Evolutionary conservation across 2,329 filamentous ascomycete species (phyloP), one percentile per base, ranked within the genome.

Genomic region (Huntiella decipiens): DNA sequence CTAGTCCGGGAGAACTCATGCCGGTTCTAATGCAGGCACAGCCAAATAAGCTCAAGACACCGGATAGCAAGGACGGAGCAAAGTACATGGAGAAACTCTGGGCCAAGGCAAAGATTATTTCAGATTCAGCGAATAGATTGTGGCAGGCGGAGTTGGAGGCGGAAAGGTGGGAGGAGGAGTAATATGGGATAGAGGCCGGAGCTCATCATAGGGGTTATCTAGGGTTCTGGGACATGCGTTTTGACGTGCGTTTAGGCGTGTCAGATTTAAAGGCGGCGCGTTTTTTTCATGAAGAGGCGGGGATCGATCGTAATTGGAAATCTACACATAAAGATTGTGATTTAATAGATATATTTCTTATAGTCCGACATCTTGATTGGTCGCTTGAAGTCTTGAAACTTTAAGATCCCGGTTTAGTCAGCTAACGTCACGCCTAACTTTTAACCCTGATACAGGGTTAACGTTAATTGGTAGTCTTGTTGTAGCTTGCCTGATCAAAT

Each of bases 21-120:
- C 79, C 79, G 5, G 63, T 86, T n/a, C 62, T 87, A 43, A 71
- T 82, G 65, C 77, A 82, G 67, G 77, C 75, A 4, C 79, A 82
- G 61, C 76, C 77, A 13, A 77, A 71, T 53, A 82, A 80, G 58
- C 60, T 68, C 37, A 68, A 71, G 33, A 57, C 74, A 10, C 70
- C 72, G 51, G 65, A 65, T 0, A 55, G 57, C 15, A 63, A 67
- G 22, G 71, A 79, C 28, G 71, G 73, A 43, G 39, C 63, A 70
- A 40, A 75, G 73, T 48, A 75, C 22, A 41, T 77, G 52, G 66
- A 74, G 46, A 84, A 82, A 56, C 57, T 85, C 28, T 58, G 76
- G 12, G 63, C 63, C 13, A 85, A 82, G 56, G 79, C 79, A 1
- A 71, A 74, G 49, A 65, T 78, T 32, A 84, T 86, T 50, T 69